Conservation (phyloP, 345 rosid species). For the Draba incana region DNA sequence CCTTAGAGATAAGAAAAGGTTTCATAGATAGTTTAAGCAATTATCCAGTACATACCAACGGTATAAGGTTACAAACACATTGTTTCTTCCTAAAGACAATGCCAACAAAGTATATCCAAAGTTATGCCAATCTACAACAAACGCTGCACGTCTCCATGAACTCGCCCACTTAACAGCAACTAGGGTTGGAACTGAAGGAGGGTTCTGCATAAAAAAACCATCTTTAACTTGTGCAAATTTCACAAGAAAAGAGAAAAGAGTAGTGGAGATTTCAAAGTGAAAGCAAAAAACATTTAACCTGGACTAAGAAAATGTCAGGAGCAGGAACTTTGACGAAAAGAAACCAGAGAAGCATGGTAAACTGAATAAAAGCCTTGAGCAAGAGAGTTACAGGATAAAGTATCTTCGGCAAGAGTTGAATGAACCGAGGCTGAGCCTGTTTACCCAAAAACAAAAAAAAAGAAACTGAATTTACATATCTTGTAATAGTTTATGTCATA, state of each 20-base stretch:
- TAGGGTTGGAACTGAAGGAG: slow-evolving; percentile 93
- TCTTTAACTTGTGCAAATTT: not conserved
- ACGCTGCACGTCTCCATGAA: slow-evolving; percentile 66
- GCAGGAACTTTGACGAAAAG: slow-evolving; percentile 71
- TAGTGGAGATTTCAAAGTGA: not conserved
- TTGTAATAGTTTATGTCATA: not conserved
- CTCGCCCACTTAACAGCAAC: slow-evolving; percentile 93
- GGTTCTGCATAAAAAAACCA: slow-evolving; percentile 58
- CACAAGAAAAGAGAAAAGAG: not conserved
- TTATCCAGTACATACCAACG: slow-evolving; percentile 57
- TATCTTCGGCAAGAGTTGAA: slow-evolving; percentile 59
- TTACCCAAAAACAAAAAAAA: not conserved
- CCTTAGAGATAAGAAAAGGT: not conserved
- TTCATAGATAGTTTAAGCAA: slow-evolving; percentile 11
- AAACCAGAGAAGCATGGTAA: slow-evolving; percentile 81
- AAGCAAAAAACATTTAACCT: slow-evolving; percentile 51
- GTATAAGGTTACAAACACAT: slow-evolving; percentile 72
- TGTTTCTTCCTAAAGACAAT: slow-evolving; percentile 86
- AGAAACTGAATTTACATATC: slow-evolving; percentile 1
- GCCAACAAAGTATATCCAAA: slow-evolving; percentile 93
- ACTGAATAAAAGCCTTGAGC: slow-evolving; percentile 81
- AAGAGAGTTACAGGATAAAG: slow-evolving; percentile 67
- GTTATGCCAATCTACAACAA: slow-evolving; percentile 95
- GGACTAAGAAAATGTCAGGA: slow-evolving; percentile 87
- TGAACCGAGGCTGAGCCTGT: slow-evolving; percentile 65